Percentiles rank a stretch among this genome's conserved stretches.
phyloP scores from a whole-genome alignment of 306 rosid species.

The Cicer judaicum region DNA sequence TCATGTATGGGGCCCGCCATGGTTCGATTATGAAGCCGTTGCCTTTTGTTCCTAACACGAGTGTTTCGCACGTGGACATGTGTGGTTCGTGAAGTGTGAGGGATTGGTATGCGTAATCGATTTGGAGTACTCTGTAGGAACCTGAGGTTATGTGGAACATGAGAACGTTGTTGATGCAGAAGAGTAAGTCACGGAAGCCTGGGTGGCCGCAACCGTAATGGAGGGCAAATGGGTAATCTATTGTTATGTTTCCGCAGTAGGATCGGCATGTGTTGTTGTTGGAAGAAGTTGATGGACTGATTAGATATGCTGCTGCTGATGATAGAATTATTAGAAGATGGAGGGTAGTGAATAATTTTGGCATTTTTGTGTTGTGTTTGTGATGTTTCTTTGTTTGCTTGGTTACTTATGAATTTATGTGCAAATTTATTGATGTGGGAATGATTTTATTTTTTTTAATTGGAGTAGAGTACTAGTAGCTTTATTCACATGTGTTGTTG shows the following conservation, averaged over 20 bases:
- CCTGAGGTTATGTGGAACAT: conserved; percentile 93
- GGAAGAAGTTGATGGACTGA: conserved; percentile 26
- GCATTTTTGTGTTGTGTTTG: conserved; percentile 47
- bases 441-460: conserved; percentile 43
- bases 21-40: conserved; percentile 81
- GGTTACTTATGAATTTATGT: conserved; percentile 28
- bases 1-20: conserved; percentile 84
- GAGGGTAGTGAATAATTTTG: conserved; percentile 42
- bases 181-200: conserved; percentile 86
- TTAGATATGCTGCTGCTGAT: conserved; percentile 36
- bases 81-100: conserved; percentile 91
- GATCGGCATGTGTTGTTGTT: conserved; percentile 69
- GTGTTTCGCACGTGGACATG: conserved; percentile 79
- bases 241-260: conserved; percentile 86
- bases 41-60: conserved; percentile 72
- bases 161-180: conserved; percentile 83
- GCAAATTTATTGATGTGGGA: conserved; percentile 19
- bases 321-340: conserved; percentile 37
- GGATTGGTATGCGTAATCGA: conserved; percentile 88
- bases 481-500: conserved; percentile 63
- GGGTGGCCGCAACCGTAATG: conserved; percentile 95
- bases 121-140: conserved; percentile 82
- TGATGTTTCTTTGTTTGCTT: conserved; percentile 58
- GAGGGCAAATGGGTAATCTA: conserved; percentile 86
- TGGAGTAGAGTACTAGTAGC: conserved; percentile 20